Base-by-base conservation (phyloP, 225 moss, liverwort and hornwort genomes). In the Thuidium tamariscinum region DNA sequence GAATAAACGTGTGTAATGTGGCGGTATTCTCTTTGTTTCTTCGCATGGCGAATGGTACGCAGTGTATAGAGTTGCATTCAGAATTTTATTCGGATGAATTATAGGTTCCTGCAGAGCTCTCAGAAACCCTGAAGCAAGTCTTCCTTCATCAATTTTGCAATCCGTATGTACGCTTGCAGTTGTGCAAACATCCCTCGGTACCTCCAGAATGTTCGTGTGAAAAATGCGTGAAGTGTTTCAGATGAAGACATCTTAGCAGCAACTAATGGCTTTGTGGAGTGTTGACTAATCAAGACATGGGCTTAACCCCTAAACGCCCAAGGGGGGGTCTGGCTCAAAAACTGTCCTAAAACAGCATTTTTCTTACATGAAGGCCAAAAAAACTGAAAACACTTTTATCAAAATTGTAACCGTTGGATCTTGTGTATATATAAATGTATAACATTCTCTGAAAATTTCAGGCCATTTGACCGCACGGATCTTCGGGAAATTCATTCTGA, bases 1-100 rank as follows among this genome's bases (percentile, higher is more conserved):
- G 83, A 81, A 65, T 61, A 68, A 88, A 70, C 32, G 42, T 83
- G 83, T 79, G 46, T 56, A 10, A 9, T 67, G 55, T 80, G 55
- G 34, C 34, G 32, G 19, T 49, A 74, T 62, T 11, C 20, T 69
- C 30, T 27, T 59, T 51, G 44, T 57, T 70, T 77, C 68, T 73
- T 18, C 32, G 34, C 34, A 6, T 78, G 37, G 61, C 26, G 76
- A 34, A 73, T 74, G 42, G 82, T 85, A 46, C 55, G 29, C 60
- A 56, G 79, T 90, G 60, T 83, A 52, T 87, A 75, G 88, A 46
- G 42, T 82, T 89, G 86, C 93, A 93, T 91, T 90, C 92, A 72
- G 96, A 26, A 83, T 94, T 95, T 57, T 90, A 90, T 85, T 93
- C 87, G 76, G 93, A 91, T 86, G 93, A 90, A 83, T n/a, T n/a